These are phyloP conservation scores for Quercus suber DNA, from an alignment of 306 rosid species.

Conservation along the genomic window DNA sequence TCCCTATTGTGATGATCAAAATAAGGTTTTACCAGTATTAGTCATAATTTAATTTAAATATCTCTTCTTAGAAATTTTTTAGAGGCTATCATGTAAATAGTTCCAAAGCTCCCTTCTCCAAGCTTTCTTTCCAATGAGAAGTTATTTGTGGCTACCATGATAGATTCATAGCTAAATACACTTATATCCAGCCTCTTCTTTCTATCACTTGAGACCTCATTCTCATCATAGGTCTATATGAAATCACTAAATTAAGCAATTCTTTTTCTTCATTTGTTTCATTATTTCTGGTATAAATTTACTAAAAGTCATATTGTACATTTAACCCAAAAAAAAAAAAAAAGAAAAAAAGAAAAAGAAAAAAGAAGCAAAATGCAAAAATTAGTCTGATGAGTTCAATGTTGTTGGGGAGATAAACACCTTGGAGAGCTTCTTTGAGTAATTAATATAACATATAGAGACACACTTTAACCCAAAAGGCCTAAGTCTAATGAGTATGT, in stretches of 20 bases:
- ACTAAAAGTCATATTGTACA: too few species aligned
- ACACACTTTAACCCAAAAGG: too few species aligned
- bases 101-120: slow-evolving; percentile 40
- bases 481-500: too few species aligned
- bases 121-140: slow-evolving; percentile 17
- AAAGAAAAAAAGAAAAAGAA: too few species aligned
- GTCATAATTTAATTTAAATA: too few species aligned
- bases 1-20: slow-evolving; percentile 5
- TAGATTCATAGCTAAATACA: background rate
- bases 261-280: background rate
- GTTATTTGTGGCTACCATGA: slow-evolving; percentile 22
- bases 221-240: background rate
- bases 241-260: background rate
- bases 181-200: slow-evolving; percentile 3
- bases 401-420: too few species aligned
- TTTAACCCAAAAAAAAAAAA: too few species aligned
- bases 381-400: too few species aligned
- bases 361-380: too few species aligned
- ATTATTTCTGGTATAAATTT: background rate
- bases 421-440: too few species aligned
- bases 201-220: background rate
- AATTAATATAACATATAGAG: too few species aligned
- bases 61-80: background rate
- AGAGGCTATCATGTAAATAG: slow-evolving; percentile 28
- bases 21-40: too few species aligned